phyloP scores from a whole-genome alignment of 768 basidiomycete genomes.

The Suillus americanus region DNA sequence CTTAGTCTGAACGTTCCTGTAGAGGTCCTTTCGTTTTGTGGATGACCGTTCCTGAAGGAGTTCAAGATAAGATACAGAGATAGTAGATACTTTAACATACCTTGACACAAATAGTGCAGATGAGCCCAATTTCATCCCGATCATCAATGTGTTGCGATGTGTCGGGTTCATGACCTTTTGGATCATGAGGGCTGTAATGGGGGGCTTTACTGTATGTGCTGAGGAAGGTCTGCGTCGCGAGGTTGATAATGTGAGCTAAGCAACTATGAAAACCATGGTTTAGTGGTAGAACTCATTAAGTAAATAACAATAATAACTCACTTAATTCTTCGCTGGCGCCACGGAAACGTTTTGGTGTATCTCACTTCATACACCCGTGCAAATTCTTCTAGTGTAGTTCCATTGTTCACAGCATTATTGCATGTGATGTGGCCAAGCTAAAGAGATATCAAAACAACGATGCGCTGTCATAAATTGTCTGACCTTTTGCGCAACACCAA shows the following conservation, averaged over 20 bases:
- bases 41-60: background rate
- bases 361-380: background rate
- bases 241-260: background rate
- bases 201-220: background rate
- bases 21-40: background rate
- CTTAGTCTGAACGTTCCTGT: background rate
- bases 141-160: background rate
- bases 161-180: background rate
- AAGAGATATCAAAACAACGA: background rate
- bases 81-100: background rate
- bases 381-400: background rate
- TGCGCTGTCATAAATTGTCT: background rate
- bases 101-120: background rate
- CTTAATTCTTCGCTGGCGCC: background rate
- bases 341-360: background rate
- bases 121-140: background rate
- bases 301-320: background rate
- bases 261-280: background rate
- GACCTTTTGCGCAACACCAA: background rate
- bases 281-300: background rate
- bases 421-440: background rate
- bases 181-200: background rate
- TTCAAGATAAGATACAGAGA: background rate
- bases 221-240: background rate
- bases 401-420: background rate